Base-by-base conservation (phyloP, 305 asterid species). In the Fraxinus baroniana region DNA sequence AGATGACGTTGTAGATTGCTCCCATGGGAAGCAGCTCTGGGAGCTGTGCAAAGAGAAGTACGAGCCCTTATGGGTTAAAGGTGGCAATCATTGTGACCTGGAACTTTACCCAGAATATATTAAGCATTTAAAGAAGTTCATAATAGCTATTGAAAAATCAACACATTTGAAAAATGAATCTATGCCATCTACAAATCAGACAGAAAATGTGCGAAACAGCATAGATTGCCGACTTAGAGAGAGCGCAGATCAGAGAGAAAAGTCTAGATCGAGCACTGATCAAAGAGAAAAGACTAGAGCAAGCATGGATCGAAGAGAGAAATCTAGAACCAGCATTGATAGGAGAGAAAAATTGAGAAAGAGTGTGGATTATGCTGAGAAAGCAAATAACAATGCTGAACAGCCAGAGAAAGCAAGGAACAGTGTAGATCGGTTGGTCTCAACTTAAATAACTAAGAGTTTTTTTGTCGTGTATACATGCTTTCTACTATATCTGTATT, bases 341-440 rank as follows among this genome's bases (percentile, higher is more conserved):
- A 90, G 83, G 89, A 93, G 92, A 90, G 99, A 92, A 77, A 89
- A 86, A 84, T 88, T 87, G n/a, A 85, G 88, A 70, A 90, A 88
- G 87, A 89, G 88, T 78, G 78, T 81, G 79, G 95, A 94, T 80
- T 82, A 35, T 32, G 18, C 87, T 70, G 93, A 91, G 73, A 89
- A 89, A 89, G 52, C 88, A 72, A 86, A 74, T 87, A 84, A 76
- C 85, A 88, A 78, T 55, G 77, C 88, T 75, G 97, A 94, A 88
- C 97, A 90, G 82, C 91, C 94, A 36, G 98, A 94, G 86, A 91
- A 84, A 91, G 89, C 97, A 30, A 86, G 97, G 90, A 95, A 94
- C 88, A 95, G 99, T 90, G 94, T 94, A 82, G 97, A 94, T 83
- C 98, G 98, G 99, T 95, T 81, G 88, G 97, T 79, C 87, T 88